Conservation (phyloP, 140 eudicot genomes). For the Anethum foeniculum region DNA sequence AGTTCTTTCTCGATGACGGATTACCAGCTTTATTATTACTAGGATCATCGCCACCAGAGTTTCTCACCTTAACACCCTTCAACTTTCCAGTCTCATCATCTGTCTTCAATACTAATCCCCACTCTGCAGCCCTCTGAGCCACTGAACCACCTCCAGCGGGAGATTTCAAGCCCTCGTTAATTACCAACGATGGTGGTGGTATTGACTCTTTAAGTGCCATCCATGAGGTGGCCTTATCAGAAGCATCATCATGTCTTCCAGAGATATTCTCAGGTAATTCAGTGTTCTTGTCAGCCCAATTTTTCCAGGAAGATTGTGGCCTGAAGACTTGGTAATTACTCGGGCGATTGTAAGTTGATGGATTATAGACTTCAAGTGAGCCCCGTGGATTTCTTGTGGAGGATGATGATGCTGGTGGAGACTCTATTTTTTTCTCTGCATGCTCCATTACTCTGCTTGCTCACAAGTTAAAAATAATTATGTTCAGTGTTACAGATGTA, state of each 20-base stretch:
- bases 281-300: slow-evolving; percentile 25
- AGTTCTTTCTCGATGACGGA: slow-evolving; percentile 45
- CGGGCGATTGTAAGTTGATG: slow-evolving; percentile 34
- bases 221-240: slow-evolving; percentile 50
- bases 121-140: slow-evolving; percentile 93
- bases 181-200: slow-evolving; percentile 3
- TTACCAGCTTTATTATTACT: slow-evolving; percentile 32
- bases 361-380: slow-evolving; percentile 90
- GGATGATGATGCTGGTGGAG: slow-evolving; percentile 31
- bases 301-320: slow-evolving; percentile 49
- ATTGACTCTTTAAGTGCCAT: slow-evolving; percentile 71
- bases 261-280: slow-evolving; percentile 17
- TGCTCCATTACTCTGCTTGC: slow-evolving; percentile 26
- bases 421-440: slow-evolving; percentile 41
- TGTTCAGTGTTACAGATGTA: not conserved
- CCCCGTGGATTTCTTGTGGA: slow-evolving; percentile 70
- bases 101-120: slow-evolving; percentile 82
- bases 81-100: slow-evolving; percentile 74
- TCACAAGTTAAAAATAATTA: not conserved
- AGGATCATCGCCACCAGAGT: slow-evolving; percentile 64
- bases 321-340: slow-evolving; percentile 32
- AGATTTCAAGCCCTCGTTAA: slow-evolving; percentile 10
- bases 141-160: slow-evolving; percentile 42
- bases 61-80: slow-evolving; percentile 76
- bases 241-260: not conserved